Evolutionary conservation across 352 stramenopile genomes (phyloP).

Genomic region (Nothophytophthora sp.): DNA sequence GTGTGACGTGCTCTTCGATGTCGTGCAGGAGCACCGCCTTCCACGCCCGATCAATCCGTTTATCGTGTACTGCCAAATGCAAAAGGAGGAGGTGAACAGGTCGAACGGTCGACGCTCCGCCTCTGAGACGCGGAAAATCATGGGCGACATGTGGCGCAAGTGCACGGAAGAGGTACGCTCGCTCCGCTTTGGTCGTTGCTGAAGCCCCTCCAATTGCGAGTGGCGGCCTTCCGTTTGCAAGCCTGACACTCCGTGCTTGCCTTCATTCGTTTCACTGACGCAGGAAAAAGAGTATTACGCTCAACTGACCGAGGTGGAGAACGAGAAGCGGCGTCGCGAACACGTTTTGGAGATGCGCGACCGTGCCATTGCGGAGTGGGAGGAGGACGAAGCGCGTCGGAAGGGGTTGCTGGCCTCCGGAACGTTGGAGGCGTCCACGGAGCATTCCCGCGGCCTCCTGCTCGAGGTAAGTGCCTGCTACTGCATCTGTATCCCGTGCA

Average conservation of each 20-base stretch:
- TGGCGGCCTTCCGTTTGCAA: neutral
- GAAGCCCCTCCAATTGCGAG: neutral
- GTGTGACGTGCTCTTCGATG: no score
- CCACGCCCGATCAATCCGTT: constrained; percentile 80
- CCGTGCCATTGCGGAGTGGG: constrained; percentile 71
- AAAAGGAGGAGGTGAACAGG: constrained; percentile 62
- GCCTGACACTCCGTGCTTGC: no score
- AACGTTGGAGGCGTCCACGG: constrained; percentile 53
- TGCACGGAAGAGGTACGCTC: constrained; percentile 62
- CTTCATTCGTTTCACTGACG: neutral
- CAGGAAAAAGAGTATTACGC: constrained; percentile 81
- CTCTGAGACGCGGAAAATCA: constrained; percentile 75
- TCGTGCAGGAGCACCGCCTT: constrained; percentile 47
- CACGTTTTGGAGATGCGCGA: constrained; percentile 72
- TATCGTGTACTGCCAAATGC: constrained; percentile 83
- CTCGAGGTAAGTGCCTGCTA: constrained; percentile 47
- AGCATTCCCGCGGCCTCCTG: constrained; percentile 66
- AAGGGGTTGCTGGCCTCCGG: constrained; percentile 57
- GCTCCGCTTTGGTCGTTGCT: neutral
- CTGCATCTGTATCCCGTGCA: neutral
- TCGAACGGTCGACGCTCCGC: constrained; percentile 59
- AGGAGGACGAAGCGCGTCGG: constrained; percentile 72
- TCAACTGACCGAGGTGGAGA: constrained; percentile 74
- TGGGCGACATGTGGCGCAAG: constrained; percentile 85
- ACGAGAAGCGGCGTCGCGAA: constrained; percentile 77